Evolutionary conservation across 306 rosid species (phyloP), one percentile per base, ranked within the genome.

Genomic region (Fragaria iinumae): DNA sequence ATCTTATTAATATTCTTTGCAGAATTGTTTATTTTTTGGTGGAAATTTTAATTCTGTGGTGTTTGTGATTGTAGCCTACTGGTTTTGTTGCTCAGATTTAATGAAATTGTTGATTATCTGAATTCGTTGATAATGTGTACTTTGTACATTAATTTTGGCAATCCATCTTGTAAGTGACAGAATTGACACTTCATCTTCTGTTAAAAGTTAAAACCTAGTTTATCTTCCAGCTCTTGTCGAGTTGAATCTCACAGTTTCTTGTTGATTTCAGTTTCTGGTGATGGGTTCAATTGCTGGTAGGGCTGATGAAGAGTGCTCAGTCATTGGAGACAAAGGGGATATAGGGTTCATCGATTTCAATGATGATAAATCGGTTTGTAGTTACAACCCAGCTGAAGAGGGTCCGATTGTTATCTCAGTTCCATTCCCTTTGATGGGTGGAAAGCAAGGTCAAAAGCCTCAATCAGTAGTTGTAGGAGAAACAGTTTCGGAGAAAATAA

Each of bases 291-390:
- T 67, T 9, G 90, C 88, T 60, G 83, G 77, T 53, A 77, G 89
- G 80, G 96, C 73, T 8, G 97, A 78, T 7, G 98, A 85, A 1
- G 99, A 90, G 64, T 79, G 88, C 80, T 95, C 99, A 12, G 91
- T 86, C 65, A 87, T 95, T 41, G 92, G 88, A 76, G 93, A 79
- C 34, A 91, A 86, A 76, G 99, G 91, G 53, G 97, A 95, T 73
- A 82, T 95, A 2, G 89, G 91, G 14, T 95, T 83, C 76, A 81
- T 95, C 8, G 99, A 95, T 86, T 95, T 82, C 16, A 90, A 84
- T 56, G 96, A 92, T 80, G 91, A 95, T 82, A 82, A 77, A 74
- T 90, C 97, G 67, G 87, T 88, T 76, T 87, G 95, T 79, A 89
- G 91, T 84, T 89, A 89, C 62, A 55, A 76, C 69, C 84, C 82